Evolutionary conservation across 306 rosid genomes (phyloP).

Genomic region (Vachellia pachyceras): DNA sequence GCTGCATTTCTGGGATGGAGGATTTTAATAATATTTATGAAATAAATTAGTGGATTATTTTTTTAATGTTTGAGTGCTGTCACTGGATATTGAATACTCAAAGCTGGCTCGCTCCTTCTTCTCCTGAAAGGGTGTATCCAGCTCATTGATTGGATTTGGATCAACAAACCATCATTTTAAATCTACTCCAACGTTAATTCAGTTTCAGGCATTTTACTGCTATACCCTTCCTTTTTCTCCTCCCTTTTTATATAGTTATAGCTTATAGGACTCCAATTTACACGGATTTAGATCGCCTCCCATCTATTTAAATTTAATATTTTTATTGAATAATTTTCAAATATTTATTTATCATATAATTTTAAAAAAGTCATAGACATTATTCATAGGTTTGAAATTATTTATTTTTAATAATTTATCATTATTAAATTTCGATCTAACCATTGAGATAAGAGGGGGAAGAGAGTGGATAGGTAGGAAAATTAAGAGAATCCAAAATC

Average conservation of each 20-base stretch:
- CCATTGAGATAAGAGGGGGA: too few species aligned
- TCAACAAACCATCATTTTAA: constrained; percentile 54
- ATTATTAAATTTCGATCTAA: too few species aligned
- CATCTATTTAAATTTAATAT: too few species aligned
- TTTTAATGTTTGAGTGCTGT: constrained; percentile 31
- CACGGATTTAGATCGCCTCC: too few species aligned
- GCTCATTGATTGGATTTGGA: constrained; percentile 54
- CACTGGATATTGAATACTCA: constrained; percentile 47
- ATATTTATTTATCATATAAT: too few species aligned
- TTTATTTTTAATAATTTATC: too few species aligned
- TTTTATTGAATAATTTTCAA: too few species aligned
- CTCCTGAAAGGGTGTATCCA: constrained; percentile 76
- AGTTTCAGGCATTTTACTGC: background rate
- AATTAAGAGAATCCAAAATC: too few species aligned
- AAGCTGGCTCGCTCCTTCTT: constrained; percentile 48
- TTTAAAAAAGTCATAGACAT: too few species aligned
- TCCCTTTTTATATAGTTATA: background rate
- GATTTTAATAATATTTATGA: constrained; percentile 15
- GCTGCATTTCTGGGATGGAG: background rate
- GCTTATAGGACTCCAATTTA: too few species aligned
- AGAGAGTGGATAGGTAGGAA: too few species aligned
- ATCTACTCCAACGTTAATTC: constrained; percentile 41
- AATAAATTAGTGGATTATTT: background rate
- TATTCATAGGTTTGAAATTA: too few species aligned
- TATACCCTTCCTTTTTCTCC: background rate